These are phyloP conservation scores for Lathyrus tuberosus DNA, from an alignment of 306 rosid genomes.

Conservation along the genomic window DNA sequence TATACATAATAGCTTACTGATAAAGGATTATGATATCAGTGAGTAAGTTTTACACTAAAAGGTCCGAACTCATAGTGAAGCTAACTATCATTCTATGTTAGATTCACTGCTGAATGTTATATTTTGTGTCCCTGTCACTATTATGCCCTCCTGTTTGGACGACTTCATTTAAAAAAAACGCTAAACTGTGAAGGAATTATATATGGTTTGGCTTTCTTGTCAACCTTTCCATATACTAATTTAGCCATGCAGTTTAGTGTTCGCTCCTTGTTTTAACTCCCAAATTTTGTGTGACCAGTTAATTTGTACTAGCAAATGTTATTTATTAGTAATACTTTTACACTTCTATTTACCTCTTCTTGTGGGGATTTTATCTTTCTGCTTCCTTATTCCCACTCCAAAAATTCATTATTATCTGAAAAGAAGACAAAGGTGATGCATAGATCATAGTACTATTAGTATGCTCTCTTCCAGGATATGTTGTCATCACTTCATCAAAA, in stretches of 20 bases:
- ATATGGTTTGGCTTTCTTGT: neutral
- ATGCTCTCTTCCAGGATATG: constrained; percentile 6
- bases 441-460: neutral
- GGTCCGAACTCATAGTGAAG: neutral
- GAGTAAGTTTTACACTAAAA: neutral
- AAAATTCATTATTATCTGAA: neutral
- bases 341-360: neutral
- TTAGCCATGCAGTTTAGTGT: constrained; percentile 11
- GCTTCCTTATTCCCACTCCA: constrained; percentile 9
- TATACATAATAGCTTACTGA: neutral
- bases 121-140: constrained; percentile 2
- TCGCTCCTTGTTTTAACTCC: constrained; percentile 7
- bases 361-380: constrained; percentile 13
- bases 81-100: neutral
- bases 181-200: constrained; percentile 13
- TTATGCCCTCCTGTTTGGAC: constrained; percentile 10
- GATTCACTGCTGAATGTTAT: neutral
- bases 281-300: neutral
- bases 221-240: neutral
- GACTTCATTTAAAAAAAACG: constrained; percentile 6
- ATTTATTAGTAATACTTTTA: neutral
- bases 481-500: neutral
- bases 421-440: neutral
- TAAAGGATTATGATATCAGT: neutral
- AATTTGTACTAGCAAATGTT: constrained; percentile 10